These are phyloP conservation scores for Stagonosporopsis cucurbitacearum DNA, from an alignment of 2,329 filamentous ascomycete genomes.

Conservation along the genomic window DNA sequence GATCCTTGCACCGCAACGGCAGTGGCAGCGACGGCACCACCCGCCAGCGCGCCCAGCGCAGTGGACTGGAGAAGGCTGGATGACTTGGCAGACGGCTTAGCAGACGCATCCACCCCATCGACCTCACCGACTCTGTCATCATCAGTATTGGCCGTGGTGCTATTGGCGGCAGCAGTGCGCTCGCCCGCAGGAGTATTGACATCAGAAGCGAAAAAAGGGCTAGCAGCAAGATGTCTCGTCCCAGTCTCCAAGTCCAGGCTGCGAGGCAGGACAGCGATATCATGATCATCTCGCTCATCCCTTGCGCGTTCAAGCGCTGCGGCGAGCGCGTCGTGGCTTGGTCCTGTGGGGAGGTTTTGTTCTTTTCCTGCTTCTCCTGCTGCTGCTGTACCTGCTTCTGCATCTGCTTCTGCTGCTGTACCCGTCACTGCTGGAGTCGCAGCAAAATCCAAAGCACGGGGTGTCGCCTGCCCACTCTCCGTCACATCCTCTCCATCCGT, in stretches of 20 bases:
- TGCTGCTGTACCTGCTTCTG: neutral
- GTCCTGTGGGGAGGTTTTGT: conserved; percentile 18
- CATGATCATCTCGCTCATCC: conserved; percentile 13
- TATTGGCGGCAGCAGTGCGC: too few species aligned
- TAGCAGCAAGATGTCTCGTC: conserved; percentile 37
- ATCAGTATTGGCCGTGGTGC: too few species aligned
- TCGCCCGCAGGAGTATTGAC: conserved; percentile 32
- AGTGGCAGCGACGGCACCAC: too few species aligned
- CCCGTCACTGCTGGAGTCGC: too few species aligned
- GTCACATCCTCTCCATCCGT: conserved; percentile 52
- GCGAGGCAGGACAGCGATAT: too few species aligned
- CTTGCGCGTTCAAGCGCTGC: conserved; percentile 31
- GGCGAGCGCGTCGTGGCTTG: conserved; percentile 31
- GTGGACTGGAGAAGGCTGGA: conserved; percentile 38
- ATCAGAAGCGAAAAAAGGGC: conserved; percentile 25
- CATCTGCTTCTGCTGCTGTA: neutral
- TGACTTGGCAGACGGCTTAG: conserved; percentile 25
- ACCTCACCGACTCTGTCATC: too few species aligned
- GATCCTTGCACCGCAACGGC: too few species aligned
- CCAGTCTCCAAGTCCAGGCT: too few species aligned
- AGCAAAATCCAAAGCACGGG: conserved; percentile 66
- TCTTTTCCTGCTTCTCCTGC: neutral
- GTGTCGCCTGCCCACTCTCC: conserved; percentile 71
- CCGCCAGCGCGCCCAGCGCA: conserved; percentile 29
- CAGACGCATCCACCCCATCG: too few species aligned